These are phyloP conservation scores for Jatropha multifida DNA, from an alignment of 441 rosid genomes.

Conservation along the genomic window DNA sequence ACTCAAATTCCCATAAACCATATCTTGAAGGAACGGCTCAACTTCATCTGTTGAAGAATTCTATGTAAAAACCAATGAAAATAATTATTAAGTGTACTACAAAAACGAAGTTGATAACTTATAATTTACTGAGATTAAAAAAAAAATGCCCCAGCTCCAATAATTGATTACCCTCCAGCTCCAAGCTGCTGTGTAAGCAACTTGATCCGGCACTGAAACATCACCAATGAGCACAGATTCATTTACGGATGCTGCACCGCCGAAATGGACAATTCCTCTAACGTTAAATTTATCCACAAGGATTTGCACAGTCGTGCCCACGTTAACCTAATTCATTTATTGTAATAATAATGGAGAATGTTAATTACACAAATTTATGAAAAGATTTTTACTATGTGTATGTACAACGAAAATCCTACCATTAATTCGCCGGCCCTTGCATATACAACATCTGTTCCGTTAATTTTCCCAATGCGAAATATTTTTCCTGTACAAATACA, in stretches of 20 bases:
- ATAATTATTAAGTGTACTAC: no score
- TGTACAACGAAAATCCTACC: not conserved
- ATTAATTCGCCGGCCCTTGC: not conserved
- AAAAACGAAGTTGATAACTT: no score
- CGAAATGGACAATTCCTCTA: not conserved
- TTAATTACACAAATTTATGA: no score
- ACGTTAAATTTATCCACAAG: constrained; percentile 12
- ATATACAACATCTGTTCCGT: not conserved
- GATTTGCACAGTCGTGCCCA: constrained; percentile 27
- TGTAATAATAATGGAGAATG: no score
- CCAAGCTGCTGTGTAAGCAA: not conserved
- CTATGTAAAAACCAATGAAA: no score
- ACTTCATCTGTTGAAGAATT: no score
- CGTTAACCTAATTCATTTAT: constrained; percentile 29
- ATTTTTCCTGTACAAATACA: not conserved
- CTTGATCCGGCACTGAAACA: constrained; percentile 6
- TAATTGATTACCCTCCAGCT: constrained; percentile 11
- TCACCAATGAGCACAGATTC: not conserved
- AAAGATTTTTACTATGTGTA: no score
- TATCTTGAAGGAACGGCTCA: no score
- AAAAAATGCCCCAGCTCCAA: not conserved
- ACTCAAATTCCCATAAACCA: not conserved
- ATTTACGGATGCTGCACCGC: not conserved
- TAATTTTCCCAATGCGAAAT: not conserved
- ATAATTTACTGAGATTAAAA: no score